Evolutionary conservation across 2,329 filamentous ascomycete species (phyloP).

Genomic region (Diaporthe helianthi): DNA sequence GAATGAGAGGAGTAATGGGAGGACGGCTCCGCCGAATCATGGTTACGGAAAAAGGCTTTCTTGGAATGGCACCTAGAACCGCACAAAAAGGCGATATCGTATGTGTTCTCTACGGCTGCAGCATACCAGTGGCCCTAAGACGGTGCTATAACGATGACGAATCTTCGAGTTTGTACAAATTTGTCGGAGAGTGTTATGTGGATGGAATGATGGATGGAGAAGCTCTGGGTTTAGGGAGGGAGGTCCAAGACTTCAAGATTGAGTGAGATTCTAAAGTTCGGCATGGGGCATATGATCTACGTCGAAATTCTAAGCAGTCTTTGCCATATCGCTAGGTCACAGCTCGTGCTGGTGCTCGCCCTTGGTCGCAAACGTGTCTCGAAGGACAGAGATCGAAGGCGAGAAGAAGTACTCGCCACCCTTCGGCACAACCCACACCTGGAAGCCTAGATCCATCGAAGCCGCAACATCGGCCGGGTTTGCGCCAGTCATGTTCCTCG

Average conservation of each 20-base stretch:
- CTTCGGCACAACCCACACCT: conserved; percentile 48
- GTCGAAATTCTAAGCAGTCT: neutral
- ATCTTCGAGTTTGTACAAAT: neutral
- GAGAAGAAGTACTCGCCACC: conserved; percentile 57
- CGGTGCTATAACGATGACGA: neutral
- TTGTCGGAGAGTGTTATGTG: conserved; percentile 29
- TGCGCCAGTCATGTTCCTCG: conserved; percentile 40
- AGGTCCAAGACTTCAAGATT: neutral
- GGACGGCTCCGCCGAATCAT: conserved; percentile 8
- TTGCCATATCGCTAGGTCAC: neutral
- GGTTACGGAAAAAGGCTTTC: conserved; percentile 4
- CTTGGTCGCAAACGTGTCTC: conserved; percentile 34
- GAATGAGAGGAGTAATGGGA: conserved; percentile 17
- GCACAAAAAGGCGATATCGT: conserved; percentile 26
- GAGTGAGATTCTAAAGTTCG: neutral
- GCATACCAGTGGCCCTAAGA: conserved; percentile 13
- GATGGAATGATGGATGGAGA: conserved; percentile 28
- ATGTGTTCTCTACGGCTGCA: conserved; percentile 27
- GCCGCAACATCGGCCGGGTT: conserved; percentile 37
- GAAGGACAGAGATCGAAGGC: conserved; percentile 47
- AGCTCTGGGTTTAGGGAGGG: neutral
- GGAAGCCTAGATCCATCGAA: conserved; percentile 37
- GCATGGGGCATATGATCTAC: neutral
- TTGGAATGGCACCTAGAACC: conserved; percentile 15
- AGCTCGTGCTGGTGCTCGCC: neutral